Percentiles rank a stretch among this genome's conserved stretches.
Conservation (phyloP, 768 basidiomycete genomes). For the Ramaria rubella region DNA sequence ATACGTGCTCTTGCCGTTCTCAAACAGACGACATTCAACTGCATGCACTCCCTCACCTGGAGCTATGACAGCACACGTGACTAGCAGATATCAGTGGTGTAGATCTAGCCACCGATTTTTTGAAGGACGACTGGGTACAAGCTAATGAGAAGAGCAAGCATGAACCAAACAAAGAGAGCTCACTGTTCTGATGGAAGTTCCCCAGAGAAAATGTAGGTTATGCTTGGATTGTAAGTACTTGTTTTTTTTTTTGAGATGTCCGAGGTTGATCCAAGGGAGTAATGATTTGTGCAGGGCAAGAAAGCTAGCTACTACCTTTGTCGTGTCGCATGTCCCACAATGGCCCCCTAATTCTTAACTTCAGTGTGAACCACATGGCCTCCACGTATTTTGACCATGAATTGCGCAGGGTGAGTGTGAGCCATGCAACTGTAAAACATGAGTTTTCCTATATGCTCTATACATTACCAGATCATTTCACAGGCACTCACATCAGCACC, state of each 20-base stretch:
- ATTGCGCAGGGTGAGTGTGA: constrained; percentile 49
- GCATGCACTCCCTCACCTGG: too few species aligned
- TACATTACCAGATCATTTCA: neutral
- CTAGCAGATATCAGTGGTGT: too few species aligned
- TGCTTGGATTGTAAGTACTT: constrained; percentile 62
- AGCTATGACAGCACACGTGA: too few species aligned
- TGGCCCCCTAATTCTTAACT: constrained; percentile 57
- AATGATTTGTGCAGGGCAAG: neutral
- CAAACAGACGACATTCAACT: too few species aligned
- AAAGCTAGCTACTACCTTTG: neutral
- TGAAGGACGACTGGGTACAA: too few species aligned
- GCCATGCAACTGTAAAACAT: constrained; percentile 44
- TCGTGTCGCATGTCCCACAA: constrained; percentile 7
- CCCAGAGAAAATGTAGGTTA: constrained; percentile 49
- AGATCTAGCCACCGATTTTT: too few species aligned
- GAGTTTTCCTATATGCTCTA: constrained; percentile 18
- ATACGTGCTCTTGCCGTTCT: too few species aligned
- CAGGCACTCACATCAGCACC: neutral
- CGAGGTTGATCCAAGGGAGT: neutral
- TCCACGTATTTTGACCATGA: constrained; percentile 46
- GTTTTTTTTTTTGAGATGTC: neutral
- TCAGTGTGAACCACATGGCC: constrained; percentile 52
- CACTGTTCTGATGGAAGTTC: constrained; percentile 5
- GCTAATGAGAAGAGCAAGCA: too few species aligned
- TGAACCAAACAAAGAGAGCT: too few species aligned